Base-by-base conservation (phyloP, 345 rosid species). In the Eucalyptus microcorys region DNA sequence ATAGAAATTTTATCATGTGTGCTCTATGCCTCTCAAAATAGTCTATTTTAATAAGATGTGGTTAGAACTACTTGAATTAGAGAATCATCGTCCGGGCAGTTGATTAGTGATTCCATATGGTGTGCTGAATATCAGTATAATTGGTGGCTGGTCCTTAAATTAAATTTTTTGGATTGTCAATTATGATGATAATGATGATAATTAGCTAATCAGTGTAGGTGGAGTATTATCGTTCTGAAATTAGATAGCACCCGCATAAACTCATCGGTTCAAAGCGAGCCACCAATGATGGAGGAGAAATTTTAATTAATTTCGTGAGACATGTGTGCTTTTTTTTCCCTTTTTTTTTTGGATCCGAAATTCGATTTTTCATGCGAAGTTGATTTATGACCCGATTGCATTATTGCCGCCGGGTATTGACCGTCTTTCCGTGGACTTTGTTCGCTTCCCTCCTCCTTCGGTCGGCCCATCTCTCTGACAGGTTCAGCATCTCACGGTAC, bases 271-370 rank as follows among this genome's bases (percentile, higher is more conserved):
- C 1, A 1, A 34, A 10, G 21, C 1, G 43, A 5, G 26, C 81
- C 43, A 19, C 81, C 40, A 7, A 27, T n/a, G 37, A 64, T n/a
- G 19, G 10, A 2, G 19, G 14, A 64, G 9, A 64, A n/a, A 64
- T 14, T 14, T 66, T 15, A 66, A 66, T 71, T 37, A 66, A 4
- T 66, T 32, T 66, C 45, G 8, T 19, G 45, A 71, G 81, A 71
- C 57, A 1, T 34, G 40, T 17, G 14, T 19, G 81, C 26, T 34
- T 10, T 71, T 9, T 26, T 53, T 1, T 0, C 26, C 2, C 0
- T 3, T 49, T 49, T 15, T 16, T 50, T 16, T 7, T 7, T 19
- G 57, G 37, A 24, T 22, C 81, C 27, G 24, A 37, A 21, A 19
- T 37, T 37, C 27, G 42, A 71, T 37, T 3, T 10, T 9, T 34